These are phyloP conservation scores for Cornus controversa DNA, from an alignment of 148 eudicot genomes.

Conservation along the genomic window DNA sequence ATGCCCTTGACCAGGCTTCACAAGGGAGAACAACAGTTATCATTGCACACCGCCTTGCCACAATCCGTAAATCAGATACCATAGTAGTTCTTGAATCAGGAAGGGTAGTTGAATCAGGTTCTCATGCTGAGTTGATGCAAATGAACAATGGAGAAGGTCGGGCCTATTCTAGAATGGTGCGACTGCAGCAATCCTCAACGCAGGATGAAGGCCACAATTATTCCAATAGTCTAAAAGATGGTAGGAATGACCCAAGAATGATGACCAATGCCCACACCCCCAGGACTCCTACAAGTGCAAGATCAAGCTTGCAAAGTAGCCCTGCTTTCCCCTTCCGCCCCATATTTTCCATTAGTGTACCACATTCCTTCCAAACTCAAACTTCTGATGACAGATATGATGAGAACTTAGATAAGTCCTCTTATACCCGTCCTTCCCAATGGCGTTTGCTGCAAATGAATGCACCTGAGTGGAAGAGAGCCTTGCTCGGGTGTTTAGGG, in stretches of 20 bases:
- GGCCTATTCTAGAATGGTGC: constrained; percentile 14
- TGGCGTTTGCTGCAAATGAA: constrained; percentile 16
- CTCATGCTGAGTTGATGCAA: not conserved
- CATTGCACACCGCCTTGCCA: not conserved
- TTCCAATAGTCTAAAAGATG: not conserved
- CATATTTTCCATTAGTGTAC: not conserved
- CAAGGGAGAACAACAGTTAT: not conserved
- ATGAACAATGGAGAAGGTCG: constrained; percentile 9
- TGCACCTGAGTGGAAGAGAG: constrained; percentile 18
- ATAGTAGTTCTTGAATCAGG: constrained; percentile 1
- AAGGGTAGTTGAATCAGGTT: not conserved
- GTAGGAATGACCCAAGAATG: not conserved
- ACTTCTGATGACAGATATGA: not conserved
- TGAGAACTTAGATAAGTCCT: not conserved
- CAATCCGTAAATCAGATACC: not conserved
- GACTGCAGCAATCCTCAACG: constrained; percentile 10
- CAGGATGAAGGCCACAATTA: not conserved
- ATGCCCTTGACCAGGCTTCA: not conserved
- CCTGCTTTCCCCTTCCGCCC: constrained; percentile 7
- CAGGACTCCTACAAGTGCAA: not conserved
- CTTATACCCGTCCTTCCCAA: constrained; percentile 6
- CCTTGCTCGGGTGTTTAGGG: constrained; percentile 13
- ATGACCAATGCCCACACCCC: not conserved
- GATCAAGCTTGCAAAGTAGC: not conserved
- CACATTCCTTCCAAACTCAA: not conserved